Percentiles rank a stretch among this genome's conserved stretches.
Evolutionary conservation across 1,284 basidiomycete species (phyloP).

Genomic region (Boletus sp.): DNA sequence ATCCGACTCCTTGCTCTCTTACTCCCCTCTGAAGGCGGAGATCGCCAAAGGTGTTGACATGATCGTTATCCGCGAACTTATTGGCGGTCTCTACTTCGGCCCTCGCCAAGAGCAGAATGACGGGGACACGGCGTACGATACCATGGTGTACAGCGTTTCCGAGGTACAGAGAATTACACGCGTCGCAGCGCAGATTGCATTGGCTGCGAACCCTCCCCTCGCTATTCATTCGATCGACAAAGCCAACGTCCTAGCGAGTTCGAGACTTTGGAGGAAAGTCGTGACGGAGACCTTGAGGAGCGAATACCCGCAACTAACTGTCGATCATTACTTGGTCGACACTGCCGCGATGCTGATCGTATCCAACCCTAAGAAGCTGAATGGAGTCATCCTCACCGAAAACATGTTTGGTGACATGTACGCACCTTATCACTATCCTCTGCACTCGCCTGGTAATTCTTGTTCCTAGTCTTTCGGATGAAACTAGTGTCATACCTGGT

Average conservation of each 20-base stretch:
- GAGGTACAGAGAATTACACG: constrained; percentile 96
- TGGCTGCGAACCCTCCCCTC: constrained; percentile 80
- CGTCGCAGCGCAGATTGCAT: constrained; percentile 91
- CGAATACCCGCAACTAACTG: constrained; percentile 82
- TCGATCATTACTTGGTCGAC: constrained; percentile 93
- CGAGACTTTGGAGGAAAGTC: constrained; percentile 90
- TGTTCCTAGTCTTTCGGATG: constrained; percentile 80
- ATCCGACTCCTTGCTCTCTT: constrained; percentile 81
- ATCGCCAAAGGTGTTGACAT: constrained; percentile 86
- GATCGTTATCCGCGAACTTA: constrained; percentile 94
- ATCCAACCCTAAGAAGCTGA: constrained; percentile 87
- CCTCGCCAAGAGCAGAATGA: constrained; percentile 84
- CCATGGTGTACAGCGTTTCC: constrained; percentile 86
- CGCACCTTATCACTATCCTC: constrained; percentile 32
- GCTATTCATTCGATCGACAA: constrained; percentile 96
- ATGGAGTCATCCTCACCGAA: constrained; percentile 92
- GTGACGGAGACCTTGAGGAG: constrained; percentile 78
- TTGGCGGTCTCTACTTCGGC: constrained; percentile 93
- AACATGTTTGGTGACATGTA: constrained; percentile 97
- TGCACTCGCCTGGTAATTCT: constrained; percentile 5
- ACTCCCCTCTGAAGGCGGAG: constrained; percentile 91
- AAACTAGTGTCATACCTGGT: constrained; percentile 96
- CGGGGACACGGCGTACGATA: constrained; percentile 78
- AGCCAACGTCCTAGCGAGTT: constrained; percentile 96
- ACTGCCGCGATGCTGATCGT: constrained; percentile 97